Conservation (phyloP, 1,139 yeast species). For the Taiozyma sp. region DNA sequence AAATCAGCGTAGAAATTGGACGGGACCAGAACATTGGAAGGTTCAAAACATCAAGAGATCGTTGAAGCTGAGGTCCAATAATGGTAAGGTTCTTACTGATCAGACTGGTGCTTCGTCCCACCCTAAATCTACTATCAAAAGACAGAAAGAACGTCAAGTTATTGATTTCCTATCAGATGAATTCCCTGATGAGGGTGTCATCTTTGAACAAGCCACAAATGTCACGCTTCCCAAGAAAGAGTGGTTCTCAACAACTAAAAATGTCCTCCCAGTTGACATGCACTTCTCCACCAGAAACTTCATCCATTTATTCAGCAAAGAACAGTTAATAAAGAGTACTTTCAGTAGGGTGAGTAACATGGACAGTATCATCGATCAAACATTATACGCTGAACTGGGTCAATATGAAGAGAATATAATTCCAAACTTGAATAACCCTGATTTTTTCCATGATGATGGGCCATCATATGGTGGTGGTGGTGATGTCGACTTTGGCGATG, state of each 20-base stretch:
- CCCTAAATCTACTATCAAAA: conserved; percentile 9
- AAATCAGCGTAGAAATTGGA: conserved; percentile 66
- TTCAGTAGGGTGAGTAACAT: conserved; percentile 20
- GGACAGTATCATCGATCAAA: conserved; percentile 50
- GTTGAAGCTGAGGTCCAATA: conserved; percentile 3
- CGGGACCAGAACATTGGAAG: conserved; percentile 96
- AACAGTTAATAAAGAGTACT: conserved; percentile 36
- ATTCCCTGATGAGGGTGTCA: conserved; percentile 26
- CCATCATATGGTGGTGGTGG: conserved; percentile 12
- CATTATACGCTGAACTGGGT: conserved; percentile 61
- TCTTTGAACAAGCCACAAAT: conserved; percentile 45
- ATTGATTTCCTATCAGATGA: conserved; percentile 47
- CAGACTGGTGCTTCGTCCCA: conserved; percentile 5
- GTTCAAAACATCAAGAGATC: conserved; percentile 51
- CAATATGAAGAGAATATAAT: conserved; percentile 32
- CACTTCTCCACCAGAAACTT: conserved; percentile 70
- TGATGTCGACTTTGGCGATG: conserved; percentile 4
- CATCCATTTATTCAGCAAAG: conserved; percentile 66
- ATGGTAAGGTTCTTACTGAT: neutral
- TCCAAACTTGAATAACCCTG: conserved; percentile 26
- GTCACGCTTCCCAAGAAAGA: conserved; percentile 39
- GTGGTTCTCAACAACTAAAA: conserved; percentile 35
- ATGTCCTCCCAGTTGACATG: conserved; percentile 69
- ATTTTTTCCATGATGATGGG: conserved; percentile 26
- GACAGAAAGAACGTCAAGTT: conserved; percentile 28